Evolutionary conservation across 345 rosid species (phyloP).

Genomic region (Pugionium cornutum): DNA sequence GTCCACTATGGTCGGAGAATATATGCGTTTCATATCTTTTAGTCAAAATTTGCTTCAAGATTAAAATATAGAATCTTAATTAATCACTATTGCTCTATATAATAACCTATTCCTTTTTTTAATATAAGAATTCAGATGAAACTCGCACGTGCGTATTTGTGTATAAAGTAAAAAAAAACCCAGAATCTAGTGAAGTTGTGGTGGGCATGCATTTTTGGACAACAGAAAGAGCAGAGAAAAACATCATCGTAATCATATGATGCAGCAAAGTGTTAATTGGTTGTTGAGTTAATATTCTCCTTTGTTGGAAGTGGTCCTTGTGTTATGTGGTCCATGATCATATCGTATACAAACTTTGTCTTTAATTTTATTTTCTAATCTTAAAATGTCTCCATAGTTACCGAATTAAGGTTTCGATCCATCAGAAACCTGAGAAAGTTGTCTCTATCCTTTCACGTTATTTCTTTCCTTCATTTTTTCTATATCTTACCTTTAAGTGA

Average conservation of each 20-base stretch:
- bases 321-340: conserved; percentile 40
- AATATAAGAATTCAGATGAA: neutral
- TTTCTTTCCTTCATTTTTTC: conserved; percentile 26
- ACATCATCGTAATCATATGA: conserved; percentile 35
- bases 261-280: conserved; percentile 36
- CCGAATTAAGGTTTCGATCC: conserved; percentile 32
- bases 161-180: conserved; percentile 27
- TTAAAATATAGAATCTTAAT: conserved; percentile 1
- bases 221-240: conserved; percentile 32
- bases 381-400: conserved; percentile 30
- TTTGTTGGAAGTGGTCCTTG: conserved; percentile 43
- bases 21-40: conserved; percentile 29
- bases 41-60: conserved; percentile 26
- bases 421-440: conserved; percentile 25
- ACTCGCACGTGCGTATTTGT: conserved; percentile 23
- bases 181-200: conserved; percentile 21
- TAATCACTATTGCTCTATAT: conserved; percentile 6
- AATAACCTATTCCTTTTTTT: neutral
- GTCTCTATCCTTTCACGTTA: conserved; percentile 22
- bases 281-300: conserved; percentile 38
- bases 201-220: conserved; percentile 29
- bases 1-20: conserved; percentile 44
- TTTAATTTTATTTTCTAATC: conserved; percentile 30
- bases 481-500: neutral
- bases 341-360: conserved; percentile 32